Conservation (phyloP, 257 asterid species). For the Penstemon davidsonii region DNA sequence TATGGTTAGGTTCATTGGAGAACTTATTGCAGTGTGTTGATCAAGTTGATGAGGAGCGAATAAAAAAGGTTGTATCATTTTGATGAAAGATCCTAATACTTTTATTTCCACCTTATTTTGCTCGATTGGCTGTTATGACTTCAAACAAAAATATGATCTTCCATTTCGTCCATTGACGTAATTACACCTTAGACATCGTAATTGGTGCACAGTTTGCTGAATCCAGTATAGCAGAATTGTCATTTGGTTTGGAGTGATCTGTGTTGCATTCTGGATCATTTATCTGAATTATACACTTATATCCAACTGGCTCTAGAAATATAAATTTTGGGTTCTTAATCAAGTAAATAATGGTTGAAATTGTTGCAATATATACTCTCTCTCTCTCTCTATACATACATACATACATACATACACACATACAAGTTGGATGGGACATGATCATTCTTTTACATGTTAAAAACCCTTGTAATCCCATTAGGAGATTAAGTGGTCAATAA, state of each 20-base stretch:
- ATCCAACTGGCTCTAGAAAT: conserved; percentile 2
- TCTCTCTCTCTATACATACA: no score
- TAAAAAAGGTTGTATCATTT: conserved; percentile 58
- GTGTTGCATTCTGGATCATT: not conserved
- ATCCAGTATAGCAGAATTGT: not conserved
- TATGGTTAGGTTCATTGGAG: conserved; percentile 73
- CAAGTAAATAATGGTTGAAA: no score
- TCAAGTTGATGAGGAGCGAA: conserved; percentile 74
- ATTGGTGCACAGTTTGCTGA: not conserved
- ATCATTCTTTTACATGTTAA: no score
- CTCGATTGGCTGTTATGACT: conserved; percentile 17
- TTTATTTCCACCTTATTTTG: conserved; percentile 14
- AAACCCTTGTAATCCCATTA: no score
- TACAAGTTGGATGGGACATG: no score
- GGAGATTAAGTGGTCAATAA: no score
- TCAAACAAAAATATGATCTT: not conserved
- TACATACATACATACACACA: no score
- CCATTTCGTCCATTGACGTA: conserved; percentile 3
- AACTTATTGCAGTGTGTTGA: conserved; percentile 74
- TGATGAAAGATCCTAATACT: conserved; percentile 13
- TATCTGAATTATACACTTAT: conserved; percentile 11
- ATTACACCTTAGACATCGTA: not conserved
- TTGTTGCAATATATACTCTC: no score
- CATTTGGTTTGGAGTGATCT: no score
- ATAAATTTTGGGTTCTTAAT: no score